phyloP scores from a whole-genome alignment of 108 stramenopile species.

The Skeletonema costatum region DNA sequence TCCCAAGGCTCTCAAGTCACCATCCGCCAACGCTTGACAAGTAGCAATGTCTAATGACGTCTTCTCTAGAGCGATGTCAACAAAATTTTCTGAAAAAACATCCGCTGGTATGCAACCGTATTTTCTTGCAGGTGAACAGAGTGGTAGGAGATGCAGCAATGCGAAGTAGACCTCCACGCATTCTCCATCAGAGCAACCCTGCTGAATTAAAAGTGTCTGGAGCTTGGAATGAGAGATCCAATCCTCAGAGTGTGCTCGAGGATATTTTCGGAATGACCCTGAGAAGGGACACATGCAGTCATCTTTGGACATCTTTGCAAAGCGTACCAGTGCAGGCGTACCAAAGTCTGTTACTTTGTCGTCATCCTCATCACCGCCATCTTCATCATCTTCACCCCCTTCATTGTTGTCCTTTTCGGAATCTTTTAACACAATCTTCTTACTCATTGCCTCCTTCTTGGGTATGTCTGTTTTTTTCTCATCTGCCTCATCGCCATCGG shows the following conservation, averaged over 20 bases:
- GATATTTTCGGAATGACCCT: conserved; percentile 11
- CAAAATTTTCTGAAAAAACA: conserved; percentile 28
- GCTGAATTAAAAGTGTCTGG: conserved; percentile 22
- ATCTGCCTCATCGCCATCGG: neutral
- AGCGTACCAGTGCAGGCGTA: conserved; percentile 18
- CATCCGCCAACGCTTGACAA: conserved; percentile 30
- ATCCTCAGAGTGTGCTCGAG: neutral
- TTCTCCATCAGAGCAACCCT: conserved; percentile 50
- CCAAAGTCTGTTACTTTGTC: conserved; percentile 43
- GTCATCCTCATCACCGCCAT: conserved; percentile 20
- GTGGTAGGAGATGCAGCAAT: conserved; percentile 35
- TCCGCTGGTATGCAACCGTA: conserved; percentile 42
- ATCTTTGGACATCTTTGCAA: conserved; percentile 14
- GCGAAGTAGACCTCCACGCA: conserved; percentile 63
- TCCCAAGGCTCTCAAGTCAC: conserved; percentile 32
- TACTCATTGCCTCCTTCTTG: neutral
- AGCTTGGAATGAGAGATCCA: conserved; percentile 39
- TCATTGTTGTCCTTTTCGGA: conserved; percentile 17
- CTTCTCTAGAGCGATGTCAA: conserved; percentile 36
- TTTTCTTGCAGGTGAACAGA: conserved; percentile 24
- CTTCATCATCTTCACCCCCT: conserved; percentile 1
- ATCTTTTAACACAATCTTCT: neutral
- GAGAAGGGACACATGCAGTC: conserved; percentile 47
- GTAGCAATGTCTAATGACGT: conserved; percentile 36
- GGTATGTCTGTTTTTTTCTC: neutral